These are phyloP conservation scores for Suhomyces kilbournensis DNA, from an alignment of 805 yeast genomes.

Conservation along the genomic window DNA sequence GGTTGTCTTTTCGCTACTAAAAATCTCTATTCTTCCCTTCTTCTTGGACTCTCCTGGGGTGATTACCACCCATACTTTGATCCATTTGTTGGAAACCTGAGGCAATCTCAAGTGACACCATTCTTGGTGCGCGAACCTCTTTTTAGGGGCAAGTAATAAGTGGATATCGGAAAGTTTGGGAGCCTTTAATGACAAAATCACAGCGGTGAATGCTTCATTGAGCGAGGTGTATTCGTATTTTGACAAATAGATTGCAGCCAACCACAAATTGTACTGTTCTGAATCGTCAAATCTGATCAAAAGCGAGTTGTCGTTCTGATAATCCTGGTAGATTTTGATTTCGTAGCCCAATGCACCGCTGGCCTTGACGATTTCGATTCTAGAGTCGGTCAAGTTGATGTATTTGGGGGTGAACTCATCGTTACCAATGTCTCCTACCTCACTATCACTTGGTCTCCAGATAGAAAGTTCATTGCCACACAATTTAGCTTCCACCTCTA, in stretches of 20 bases:
- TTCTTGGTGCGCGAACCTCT: slow-evolving; percentile 48
- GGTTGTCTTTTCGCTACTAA: slow-evolving; percentile 44
- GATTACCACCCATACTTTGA: slow-evolving; percentile 50
- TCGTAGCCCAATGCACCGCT: slow-evolving; percentile 13
- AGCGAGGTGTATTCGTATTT: slow-evolving; percentile 55
- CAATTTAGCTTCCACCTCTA: slow-evolving; percentile 35
- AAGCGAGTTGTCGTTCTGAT: slow-evolving; percentile 21
- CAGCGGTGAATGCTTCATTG: slow-evolving; percentile 66
- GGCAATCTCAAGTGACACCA: slow-evolving; percentile 65
- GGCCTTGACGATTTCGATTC: slow-evolving; percentile 14
- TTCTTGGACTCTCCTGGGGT: slow-evolving; percentile 45
- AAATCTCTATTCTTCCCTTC: slow-evolving; percentile 53
- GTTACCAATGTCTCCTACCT: slow-evolving; percentile 25
- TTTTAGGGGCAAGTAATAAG: slow-evolving; percentile 49
- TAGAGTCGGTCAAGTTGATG: slow-evolving; percentile 49
- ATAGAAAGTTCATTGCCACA: slow-evolving; percentile 56
- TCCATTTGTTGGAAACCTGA: slow-evolving; percentile 57
- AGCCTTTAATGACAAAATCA: slow-evolving; percentile 56
- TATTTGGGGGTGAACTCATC: slow-evolving; percentile 49
- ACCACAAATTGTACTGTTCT: slow-evolving; percentile 33
- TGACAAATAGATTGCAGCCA: slow-evolving; percentile 50
- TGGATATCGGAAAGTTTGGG: slow-evolving; percentile 55
- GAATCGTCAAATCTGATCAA: slow-evolving; percentile 21
- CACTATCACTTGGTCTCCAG: slow-evolving; percentile 36
- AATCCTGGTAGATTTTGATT: slow-evolving; percentile 28